Percentiles rank a stretch among this genome's conserved stretches.
These are phyloP conservation scores for Verticillium klebahnii DNA, from an alignment of 2,329 filamentous ascomycete species.

Conservation along the genomic window DNA sequence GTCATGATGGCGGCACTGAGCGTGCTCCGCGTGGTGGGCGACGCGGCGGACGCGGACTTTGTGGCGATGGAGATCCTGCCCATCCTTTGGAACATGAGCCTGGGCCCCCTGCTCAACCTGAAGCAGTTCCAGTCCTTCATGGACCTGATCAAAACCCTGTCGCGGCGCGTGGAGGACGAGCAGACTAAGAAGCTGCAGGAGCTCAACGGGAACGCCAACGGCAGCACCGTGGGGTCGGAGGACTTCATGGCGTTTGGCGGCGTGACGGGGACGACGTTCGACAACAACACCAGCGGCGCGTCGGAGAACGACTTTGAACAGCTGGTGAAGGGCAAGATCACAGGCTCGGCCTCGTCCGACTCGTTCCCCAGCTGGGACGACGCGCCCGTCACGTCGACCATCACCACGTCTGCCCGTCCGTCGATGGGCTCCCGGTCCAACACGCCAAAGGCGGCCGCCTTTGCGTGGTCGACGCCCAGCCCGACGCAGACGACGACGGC, in stretches of 20 bases:
- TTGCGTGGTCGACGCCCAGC: slow-evolving; percentile 61
- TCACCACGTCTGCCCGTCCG: slow-evolving; percentile 22
- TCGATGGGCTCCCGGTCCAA: slow-evolving; percentile 24
- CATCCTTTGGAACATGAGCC: slow-evolving; percentile 83
- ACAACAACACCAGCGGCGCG: slow-evolving; percentile 44
- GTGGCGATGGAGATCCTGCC: slow-evolving; percentile 88
- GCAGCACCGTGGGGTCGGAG: slow-evolving; percentile 46
- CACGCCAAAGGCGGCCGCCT: slow-evolving; percentile 42
- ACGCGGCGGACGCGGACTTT: slow-evolving; percentile 81
- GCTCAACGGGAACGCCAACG: slow-evolving; percentile 57
- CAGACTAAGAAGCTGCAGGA: slow-evolving; percentile 87
- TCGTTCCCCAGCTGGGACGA: slow-evolving; percentile 46
- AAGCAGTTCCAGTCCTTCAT: slow-evolving; percentile 88
- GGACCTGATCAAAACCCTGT: slow-evolving; percentile 77
- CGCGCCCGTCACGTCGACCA: slow-evolving; percentile 15
- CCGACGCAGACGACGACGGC: slow-evolving; percentile 28
- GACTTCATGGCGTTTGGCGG: slow-evolving; percentile 70
- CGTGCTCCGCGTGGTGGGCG: slow-evolving; percentile 79
- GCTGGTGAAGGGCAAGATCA: slow-evolving; percentile 71
- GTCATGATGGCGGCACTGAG: slow-evolving; percentile 93
- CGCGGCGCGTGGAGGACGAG: slow-evolving; percentile 77
- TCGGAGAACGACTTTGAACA: slow-evolving; percentile 77
- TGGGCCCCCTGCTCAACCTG: slow-evolving; percentile 84
- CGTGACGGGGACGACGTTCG: slow-evolving; percentile 56
- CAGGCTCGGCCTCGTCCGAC: slow-evolving; percentile 33